Evolutionary conservation across 768 basidiomycete genomes (phyloP), one percentile per base, ranked within the genome.

Genomic region (Melanogaster broomeanus): DNA sequence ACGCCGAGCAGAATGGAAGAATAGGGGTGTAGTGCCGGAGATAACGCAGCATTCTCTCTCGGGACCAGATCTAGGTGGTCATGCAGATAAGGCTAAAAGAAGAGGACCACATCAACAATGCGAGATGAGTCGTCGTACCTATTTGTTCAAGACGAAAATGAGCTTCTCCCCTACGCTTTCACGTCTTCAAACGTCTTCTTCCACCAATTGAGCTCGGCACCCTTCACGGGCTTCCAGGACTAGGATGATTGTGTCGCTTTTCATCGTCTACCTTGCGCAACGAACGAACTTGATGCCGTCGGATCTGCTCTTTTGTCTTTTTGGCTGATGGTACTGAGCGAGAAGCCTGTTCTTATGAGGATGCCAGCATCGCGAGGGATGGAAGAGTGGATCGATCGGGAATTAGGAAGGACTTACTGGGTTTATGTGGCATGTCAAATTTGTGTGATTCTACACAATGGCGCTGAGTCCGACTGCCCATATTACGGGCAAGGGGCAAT

Each of bases 111-210:
- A n/a, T 21, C 19, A 12, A 18, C n/a, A 3, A 44, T 21, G 48
- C 30, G 31, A 27, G 39, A 49, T 25, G 42, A 19, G n/a, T n/a
- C n/a, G 13, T 72, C 85, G 51, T 54, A 93, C 96, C 96, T 51
- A 97, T 74, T 99, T 98, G 70, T 98, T 98, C n/a, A 99, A 67
- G 3, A 98, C 92, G 48, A 93, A 92, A 2, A 99, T 84, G 28
- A 98, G 73, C 65, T 85, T 90, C 76, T 99, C 98, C 7, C 94
- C 90, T 56, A 96, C 90, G 21, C 74, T 75, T 65, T 95, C 93
- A 31, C 90, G 78, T 56, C 91, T 76, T 40, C 89, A 76, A 1
- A 97, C 93, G 66, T 97, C 95, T 63, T 96, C 92, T 67, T 99
- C 97, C 4, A 98, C 93, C 34, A 96, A 77, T 45, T 88, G 78